Conservation (phyloP, 768 basidiomycete species). For the Mrakia blollopis region DNA sequence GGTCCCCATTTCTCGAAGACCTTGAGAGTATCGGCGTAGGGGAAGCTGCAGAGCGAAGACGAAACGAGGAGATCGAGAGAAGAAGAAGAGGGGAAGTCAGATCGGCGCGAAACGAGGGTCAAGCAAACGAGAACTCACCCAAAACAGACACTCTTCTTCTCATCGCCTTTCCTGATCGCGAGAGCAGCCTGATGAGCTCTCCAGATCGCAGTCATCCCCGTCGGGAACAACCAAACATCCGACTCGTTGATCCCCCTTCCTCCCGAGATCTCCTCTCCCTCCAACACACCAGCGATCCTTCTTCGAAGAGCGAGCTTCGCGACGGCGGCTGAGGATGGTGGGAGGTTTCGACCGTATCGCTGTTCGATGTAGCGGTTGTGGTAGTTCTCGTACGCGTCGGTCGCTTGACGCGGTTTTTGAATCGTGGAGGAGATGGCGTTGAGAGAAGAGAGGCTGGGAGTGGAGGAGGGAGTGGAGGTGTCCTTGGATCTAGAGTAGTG, state of each 20-base stretch:
- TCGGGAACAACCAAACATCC: constrained; percentile 81
- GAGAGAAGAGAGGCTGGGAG: constrained; percentile 33
- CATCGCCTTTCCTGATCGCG: constrained; percentile 50
- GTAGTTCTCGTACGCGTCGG: constrained; percentile 48
- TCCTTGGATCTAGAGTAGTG: constrained; percentile 27
- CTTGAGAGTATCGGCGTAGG: constrained; percentile 92
- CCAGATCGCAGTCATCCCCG: constrained; percentile 95
- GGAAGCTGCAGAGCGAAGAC: constrained; percentile 58
- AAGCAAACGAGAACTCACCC: constrained; percentile 58
- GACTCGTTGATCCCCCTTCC: constrained; percentile 67
- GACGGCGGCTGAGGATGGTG: constrained; percentile 61
- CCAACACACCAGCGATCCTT: constrained; percentile 77
- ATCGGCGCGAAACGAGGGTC: no score
- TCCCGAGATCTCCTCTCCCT: constrained; percentile 62
- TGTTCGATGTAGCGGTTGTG: constrained; percentile 79
- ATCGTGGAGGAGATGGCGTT: constrained; percentile 31
- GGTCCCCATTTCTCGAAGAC: constrained; percentile 93
- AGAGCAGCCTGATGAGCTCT: constrained; percentile 64
- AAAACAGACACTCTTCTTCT: constrained; percentile 84
- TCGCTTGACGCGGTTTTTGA: no score
- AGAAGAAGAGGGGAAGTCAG: background rate
- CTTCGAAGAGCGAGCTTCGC: constrained; percentile 84
- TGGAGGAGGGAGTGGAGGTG: background rate
- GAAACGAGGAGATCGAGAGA: background rate
- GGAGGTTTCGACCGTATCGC: constrained; percentile 86